These are phyloP conservation scores for Tetraselmis chui DNA, from an alignment of 139 green algal species.

Conservation along the genomic window DNA sequence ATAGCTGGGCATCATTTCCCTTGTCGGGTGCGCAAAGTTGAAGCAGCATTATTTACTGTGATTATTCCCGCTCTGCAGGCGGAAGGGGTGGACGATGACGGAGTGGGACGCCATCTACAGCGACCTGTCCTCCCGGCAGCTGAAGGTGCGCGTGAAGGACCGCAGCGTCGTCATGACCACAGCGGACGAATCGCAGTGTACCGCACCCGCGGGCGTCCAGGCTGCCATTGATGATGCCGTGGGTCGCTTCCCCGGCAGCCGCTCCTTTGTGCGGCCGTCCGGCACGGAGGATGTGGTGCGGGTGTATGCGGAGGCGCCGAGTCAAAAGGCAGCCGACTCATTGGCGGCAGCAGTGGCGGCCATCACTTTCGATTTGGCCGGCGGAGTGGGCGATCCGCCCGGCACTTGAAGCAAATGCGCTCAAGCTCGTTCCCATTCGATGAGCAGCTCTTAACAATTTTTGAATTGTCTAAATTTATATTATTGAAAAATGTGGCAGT, in stretches of 20 bases:
- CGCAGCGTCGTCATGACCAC: constrained; percentile 58
- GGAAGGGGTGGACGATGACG: constrained; percentile 42
- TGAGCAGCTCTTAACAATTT: too few relatives aligned
- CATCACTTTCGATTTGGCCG: constrained; percentile 37
- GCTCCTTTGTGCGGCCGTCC: constrained; percentile 84
- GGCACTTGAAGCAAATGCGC: too few relatives aligned
- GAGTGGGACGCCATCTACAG: constrained; percentile 81
- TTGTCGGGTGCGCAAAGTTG: too few relatives aligned
- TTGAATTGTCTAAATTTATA: too few relatives aligned
- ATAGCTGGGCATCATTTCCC: too few relatives aligned
- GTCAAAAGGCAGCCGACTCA: constrained; percentile 51
- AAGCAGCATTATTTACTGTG: too few relatives aligned
- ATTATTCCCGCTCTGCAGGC: too few relatives aligned
- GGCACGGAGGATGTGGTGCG: constrained; percentile 96
- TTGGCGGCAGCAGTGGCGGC: constrained; percentile 57
- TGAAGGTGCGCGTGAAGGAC: constrained; percentile 75
- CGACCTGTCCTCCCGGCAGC: constrained; percentile 79
- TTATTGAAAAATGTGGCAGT: too few relatives aligned
- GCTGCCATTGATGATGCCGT: constrained; percentile 56
- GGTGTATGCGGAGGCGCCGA: constrained; percentile 89
- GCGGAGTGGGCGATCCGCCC: constrained; percentile 35
- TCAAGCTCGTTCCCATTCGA: too few relatives aligned
- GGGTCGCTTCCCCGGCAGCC: constrained; percentile 21
- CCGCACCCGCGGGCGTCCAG: constrained; percentile 61
- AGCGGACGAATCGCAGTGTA: constrained; percentile 64